Evolutionary conservation across 2,329 filamentous ascomycete species (phyloP).

Genomic region (Cladophialophora exuberans): DNA sequence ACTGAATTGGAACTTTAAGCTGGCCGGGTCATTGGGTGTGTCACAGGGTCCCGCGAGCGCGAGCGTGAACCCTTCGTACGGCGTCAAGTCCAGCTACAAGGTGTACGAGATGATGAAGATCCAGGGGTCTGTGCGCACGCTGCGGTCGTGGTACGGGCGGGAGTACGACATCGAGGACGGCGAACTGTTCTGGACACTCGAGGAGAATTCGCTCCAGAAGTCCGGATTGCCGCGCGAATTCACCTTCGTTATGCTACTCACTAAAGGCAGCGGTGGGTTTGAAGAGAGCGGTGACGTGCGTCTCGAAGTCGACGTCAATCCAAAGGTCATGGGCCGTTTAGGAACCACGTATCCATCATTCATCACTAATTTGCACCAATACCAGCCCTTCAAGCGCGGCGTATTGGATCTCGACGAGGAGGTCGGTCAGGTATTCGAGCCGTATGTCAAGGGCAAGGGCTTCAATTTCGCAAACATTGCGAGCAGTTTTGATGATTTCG

Average conservation of each 20-base stretch:
- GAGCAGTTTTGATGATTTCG: conserved; percentile 49
- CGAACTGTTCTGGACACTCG: conserved; percentile 55
- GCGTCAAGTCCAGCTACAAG: conserved; percentile 46
- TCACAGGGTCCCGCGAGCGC: conserved; percentile 49
- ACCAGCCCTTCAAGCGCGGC: conserved; percentile 43
- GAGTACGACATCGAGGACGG: conserved; percentile 48
- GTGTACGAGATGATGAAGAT: conserved; percentile 56
- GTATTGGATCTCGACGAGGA: conserved; percentile 46
- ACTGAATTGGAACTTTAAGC: conserved; percentile 53
- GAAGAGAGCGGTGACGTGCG: conserved; percentile 42
- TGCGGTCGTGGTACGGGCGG: conserved; percentile 39
- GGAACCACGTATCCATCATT: conserved; percentile 45
- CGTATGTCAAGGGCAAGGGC: conserved; percentile 39
- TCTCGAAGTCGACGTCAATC: conserved; percentile 48
- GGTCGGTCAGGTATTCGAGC: conserved; percentile 50
- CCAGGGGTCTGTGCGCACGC: conserved; percentile 50
- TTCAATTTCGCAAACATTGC: conserved; percentile 52
- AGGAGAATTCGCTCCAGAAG: conserved; percentile 53
- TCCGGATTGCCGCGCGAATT: conserved; percentile 56
- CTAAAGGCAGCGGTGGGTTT: conserved; percentile 40
- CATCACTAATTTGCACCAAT: conserved; percentile 43
- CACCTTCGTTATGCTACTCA: conserved; percentile 55
- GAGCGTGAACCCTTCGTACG: conserved; percentile 47
- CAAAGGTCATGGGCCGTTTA: conserved; percentile 45
- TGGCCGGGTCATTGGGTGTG: conserved; percentile 51